Conservation (phyloP, 805 yeast genomes). For the Starmerella bombicola region DNA sequence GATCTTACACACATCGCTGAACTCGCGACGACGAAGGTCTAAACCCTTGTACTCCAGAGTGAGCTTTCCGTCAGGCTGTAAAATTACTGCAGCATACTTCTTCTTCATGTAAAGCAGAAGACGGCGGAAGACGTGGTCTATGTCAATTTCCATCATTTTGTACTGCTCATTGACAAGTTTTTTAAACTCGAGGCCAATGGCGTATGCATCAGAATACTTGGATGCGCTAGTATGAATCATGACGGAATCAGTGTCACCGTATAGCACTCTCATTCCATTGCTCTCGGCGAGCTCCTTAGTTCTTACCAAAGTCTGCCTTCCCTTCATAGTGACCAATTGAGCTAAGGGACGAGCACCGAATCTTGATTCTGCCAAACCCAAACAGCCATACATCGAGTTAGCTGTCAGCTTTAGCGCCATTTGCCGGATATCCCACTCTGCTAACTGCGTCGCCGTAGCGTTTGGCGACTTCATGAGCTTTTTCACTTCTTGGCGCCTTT, state of each 20-base stretch:
- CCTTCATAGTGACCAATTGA: conserved; percentile 86
- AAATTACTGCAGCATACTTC: conserved; percentile 79
- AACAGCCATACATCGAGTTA: conserved; percentile 98
- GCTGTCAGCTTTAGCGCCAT: conserved; percentile 94
- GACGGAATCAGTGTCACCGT: conserved; percentile 98
- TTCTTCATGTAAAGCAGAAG: conserved; percentile 85
- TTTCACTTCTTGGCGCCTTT: conserved; percentile 87
- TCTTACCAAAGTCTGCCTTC: conserved; percentile 87
- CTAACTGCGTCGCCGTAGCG: conserved; percentile 44
- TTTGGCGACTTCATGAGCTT: conserved; percentile 67
- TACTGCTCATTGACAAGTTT: conserved; percentile 77
- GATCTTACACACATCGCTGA: conserved; percentile 83
- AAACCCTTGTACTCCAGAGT: conserved; percentile 85
- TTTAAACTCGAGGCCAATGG: conserved; percentile 78
- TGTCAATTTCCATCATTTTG: conserved; percentile 78
- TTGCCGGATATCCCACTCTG: conserved; percentile 89
- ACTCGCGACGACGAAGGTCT: conserved; percentile 95
- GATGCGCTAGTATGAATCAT: conserved; percentile 88
- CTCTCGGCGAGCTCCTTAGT: conserved; percentile 87
- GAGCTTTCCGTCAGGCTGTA: conserved; percentile 44
- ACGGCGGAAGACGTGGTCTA: conserved; percentile 82
- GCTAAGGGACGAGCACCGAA: conserved; percentile 95
- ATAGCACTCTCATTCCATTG: conserved; percentile 70
- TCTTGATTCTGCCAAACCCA: conserved; percentile 82
- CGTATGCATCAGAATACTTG: conserved; percentile 56